Evolutionary conservation across 306 rosid genomes (phyloP), one percentile per base, ranked within the genome.

Genomic region (Alnus rubra): DNA sequence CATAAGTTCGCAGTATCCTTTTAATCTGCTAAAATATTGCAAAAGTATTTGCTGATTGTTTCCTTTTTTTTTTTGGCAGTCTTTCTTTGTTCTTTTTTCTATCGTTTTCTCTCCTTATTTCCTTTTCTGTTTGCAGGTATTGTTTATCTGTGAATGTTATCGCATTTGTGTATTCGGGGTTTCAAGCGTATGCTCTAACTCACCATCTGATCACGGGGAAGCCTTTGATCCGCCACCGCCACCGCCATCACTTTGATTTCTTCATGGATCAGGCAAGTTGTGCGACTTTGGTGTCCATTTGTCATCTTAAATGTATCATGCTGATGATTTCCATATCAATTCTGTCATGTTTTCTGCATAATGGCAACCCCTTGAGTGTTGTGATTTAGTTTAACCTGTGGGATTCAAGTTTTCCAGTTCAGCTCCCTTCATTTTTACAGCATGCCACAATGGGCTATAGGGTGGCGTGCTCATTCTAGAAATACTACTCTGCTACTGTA

Each of bases 221-320:
- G 62, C 84, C 54, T 65, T 67, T 90, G 69, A 86, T 91, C 79
- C 78, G 65, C 65, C 91, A 91, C 76, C 87, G 75, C 75, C 82
- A 87, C 50, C 92, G 94, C n/a, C 76, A 18, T 78, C 91, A 86
- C 80, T 91, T 93, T 63, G 96, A 83, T 79, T 93, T 96, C 88
- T 88, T 93, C 86, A 86, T 93, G 96, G 99, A 96, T 82, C 99
- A 96, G 97, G 99, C 80, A 85, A 87, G 92, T 85, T 71, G n/a
- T 18, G 76, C 37, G 19, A 71, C 53, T 75, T 69, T 2, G 16
- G 7, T 33, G 16, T 33, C 28, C 52, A 15, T 72, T 58, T n/a
- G 2, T 59, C 1, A 13, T 13, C 56, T 79, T 23, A 10, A 15
- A 33, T 59, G 18, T 45, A 67, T 55, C 19, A 19, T 33, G 39